Conservation (phyloP, 108 stramenopile species). For the Nitzschia putrida region DNA sequence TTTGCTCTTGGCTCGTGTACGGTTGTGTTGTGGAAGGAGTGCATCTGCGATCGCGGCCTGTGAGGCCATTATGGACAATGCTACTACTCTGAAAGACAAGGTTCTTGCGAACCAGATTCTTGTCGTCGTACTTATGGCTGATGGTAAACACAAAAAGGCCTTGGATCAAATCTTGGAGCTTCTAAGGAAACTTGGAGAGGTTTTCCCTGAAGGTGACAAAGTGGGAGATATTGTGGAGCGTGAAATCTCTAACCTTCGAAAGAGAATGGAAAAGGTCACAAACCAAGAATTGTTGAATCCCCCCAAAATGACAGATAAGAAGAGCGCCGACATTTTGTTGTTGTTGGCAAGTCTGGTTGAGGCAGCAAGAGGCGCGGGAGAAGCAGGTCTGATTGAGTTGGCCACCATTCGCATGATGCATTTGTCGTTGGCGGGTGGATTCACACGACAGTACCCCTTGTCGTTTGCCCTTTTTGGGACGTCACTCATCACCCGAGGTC, state of each 20-base stretch:
- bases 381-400: not conserved
- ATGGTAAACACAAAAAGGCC: constrained; percentile 26
- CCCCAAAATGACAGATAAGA: constrained; percentile 22
- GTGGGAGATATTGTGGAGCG: constrained; percentile 9
- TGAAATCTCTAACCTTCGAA: constrained; percentile 3
- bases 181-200: constrained; percentile 23
- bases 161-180: constrained; percentile 9
- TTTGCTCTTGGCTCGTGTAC: constrained; percentile 27
- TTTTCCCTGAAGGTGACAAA: constrained; percentile 9
- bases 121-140: constrained; percentile 1
- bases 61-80: constrained; percentile 15
- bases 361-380: not conserved
- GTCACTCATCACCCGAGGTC: constrained; percentile 7
- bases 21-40: constrained; percentile 15
- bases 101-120: constrained; percentile 17
- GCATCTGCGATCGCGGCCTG: constrained; percentile 3
- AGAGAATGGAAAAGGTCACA: not conserved
- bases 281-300: constrained; percentile 27
- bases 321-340: constrained; percentile 21
- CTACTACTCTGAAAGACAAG: constrained; percentile 27
- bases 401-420: constrained; percentile 42
- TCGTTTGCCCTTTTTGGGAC: constrained; percentile 15
- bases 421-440: constrained; percentile 20
- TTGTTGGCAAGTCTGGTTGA: constrained; percentile 26
- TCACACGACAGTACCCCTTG: constrained; percentile 28